Evolutionary conservation across 768 basidiomycete species (phyloP).

Genomic region (Pleurotus tuber-regium): DNA sequence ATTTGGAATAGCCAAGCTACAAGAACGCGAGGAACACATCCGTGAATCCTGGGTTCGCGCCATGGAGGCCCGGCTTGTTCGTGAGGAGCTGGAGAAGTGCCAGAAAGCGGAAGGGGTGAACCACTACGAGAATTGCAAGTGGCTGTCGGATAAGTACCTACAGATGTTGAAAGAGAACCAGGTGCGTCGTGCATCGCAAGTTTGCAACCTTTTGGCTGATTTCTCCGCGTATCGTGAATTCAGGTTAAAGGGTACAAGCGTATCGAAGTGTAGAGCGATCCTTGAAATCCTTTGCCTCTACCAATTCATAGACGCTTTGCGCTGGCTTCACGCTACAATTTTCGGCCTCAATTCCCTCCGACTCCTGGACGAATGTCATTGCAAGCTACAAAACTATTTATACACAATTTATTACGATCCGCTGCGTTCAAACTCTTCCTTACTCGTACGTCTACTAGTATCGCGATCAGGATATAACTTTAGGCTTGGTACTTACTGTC

Average conservation of each 20-base stretch:
- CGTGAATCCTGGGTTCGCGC: constrained; percentile 93
- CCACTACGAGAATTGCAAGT: constrained; percentile 84
- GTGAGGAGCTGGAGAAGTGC: constrained; percentile 87
- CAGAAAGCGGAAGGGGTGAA: constrained; percentile 90
- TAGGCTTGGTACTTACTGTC: not conserved
- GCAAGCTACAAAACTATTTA: not conserved
- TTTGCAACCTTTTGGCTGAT: not conserved
- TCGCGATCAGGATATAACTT: not conserved
- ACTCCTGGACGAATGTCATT: too few species aligned
- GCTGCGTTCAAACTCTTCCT: not conserved
- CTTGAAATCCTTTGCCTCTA: not conserved
- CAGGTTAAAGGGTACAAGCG: constrained; percentile 87
- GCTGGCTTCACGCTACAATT: too few species aligned
- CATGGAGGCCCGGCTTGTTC: constrained; percentile 90
- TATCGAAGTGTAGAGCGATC: constrained; percentile 45
- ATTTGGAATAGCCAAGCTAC: constrained; percentile 54
- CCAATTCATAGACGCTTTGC: too few species aligned
- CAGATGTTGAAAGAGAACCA: constrained; percentile 76
- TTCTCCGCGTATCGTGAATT: constrained; percentile 1
- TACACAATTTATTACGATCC: not conserved
- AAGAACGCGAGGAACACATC: constrained; percentile 71
- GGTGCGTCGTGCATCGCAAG: constrained; percentile 45
- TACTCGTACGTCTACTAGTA: not conserved
- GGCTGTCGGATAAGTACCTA: constrained; percentile 80
- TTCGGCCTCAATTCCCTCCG: too few species aligned